Base-by-base conservation (phyloP, 176 grass and related monocot genomes). In the Cenchrus americanus region DNA sequence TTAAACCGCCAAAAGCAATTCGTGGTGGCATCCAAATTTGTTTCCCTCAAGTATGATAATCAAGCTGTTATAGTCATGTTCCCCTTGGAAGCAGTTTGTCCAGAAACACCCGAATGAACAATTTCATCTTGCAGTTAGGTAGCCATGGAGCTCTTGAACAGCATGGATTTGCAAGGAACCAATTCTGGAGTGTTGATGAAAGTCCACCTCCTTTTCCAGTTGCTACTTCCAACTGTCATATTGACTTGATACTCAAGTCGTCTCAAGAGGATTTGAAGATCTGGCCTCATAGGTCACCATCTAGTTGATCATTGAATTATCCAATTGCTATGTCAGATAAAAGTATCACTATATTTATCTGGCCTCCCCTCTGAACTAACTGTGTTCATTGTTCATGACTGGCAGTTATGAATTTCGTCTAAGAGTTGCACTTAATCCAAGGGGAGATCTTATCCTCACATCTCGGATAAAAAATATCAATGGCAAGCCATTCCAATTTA, bases 111-210 rank as follows among this genome's bases (percentile, higher is more conserved):
- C 9, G 48, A 32, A 47, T 73, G 40, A 26, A 78, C 12, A 55
- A 57, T 79, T 21, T 30, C 66, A 72, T 72, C 49, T 66, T 79
- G 59, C 86, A 95, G 90, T 89, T 96, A 85, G 89, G 88, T 75
- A 93, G 71, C 85, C 66, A 86, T 34, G 94, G 94, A 88, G 17
- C 81, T 74, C 89, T 97, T 60, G 79, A 87, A 46, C 66, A 91
- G 3, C 94, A 97, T 84, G 94, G 94, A 71, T 97, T 92, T 50
- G 94, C 91, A 62, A 94, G 91, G 87, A 94, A 90, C 63, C 72
- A 71, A 60, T 43, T 88, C n/a, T 97, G 94, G 94, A 90, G 59
- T 64, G 55, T 94, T 66, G 94, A 97, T 77, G 63, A 78, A 18
- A 76, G 64, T 84, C 85, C 92, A 46, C 89, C 89, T 78, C 76